These are phyloP conservation scores for Mangifera indica DNA, from an alignment of 345 rosid genomes.

Conservation along the genomic window DNA sequence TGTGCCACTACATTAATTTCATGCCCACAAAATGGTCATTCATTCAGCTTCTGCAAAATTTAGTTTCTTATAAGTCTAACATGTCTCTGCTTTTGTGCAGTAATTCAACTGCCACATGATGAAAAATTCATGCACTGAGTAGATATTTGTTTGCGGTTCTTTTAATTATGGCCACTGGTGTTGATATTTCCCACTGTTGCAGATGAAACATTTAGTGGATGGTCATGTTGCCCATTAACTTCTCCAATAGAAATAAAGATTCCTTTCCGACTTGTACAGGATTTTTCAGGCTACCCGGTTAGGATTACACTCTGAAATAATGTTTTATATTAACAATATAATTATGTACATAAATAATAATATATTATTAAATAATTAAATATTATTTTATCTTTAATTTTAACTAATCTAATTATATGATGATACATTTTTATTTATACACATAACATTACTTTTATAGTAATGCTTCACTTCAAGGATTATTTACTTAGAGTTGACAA, in stretches of 20 bases:
- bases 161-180: not conserved
- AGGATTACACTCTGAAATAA: not conserved
- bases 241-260: not conserved
- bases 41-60: not conserved
- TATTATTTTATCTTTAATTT: no score
- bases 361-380: no score
- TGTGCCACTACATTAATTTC: not conserved
- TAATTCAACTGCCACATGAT: not conserved
- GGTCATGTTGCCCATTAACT: not conserved
- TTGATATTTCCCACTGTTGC: not conserved
- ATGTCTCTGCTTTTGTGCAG: not conserved
- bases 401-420: no score
- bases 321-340: no score
- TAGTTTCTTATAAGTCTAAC: not conserved
- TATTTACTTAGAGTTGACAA: not conserved
- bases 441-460: no score
- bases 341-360: no score
- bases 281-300: not conserved
- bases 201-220: not conserved
- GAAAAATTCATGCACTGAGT: not conserved
- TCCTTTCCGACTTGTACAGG: not conserved
- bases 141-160: not conserved
- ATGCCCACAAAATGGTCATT: not conserved
- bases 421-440: no score
- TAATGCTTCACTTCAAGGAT: not conserved